Evolutionary conservation across 2,329 filamentous ascomycete species (phyloP), one percentile per base, ranked within the genome.

Genomic region (Zasmidium angulare): DNA sequence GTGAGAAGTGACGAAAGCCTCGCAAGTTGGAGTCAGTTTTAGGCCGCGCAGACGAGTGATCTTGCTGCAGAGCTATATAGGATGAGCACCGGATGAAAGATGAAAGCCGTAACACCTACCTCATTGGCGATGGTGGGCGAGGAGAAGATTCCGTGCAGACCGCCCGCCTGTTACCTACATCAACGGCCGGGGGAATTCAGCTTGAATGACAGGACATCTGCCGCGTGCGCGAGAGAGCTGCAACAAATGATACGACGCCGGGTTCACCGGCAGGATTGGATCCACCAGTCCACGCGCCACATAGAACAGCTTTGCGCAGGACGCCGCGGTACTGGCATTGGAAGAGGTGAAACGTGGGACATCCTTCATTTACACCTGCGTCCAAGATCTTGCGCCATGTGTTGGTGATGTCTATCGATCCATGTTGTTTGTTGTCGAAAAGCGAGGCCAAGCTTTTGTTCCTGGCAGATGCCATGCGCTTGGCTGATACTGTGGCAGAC

Each of bases 371-470:
- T 17, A 11, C 11, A 6, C 26, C 26, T 29, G 11, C 11, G 26
- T 11, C 11, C 26, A 29, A 29, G 6, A 29, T 29, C 26, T 29
- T 4, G 26, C 26, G 26, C 26, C 26, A 29, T 29, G 26, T 6
- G 26, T 4, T n/a, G 11, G 26, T 6, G 26, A 29, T 29, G 26
- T 29, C 6, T 29, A 29, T 29, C 11, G 26, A 4, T 29, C 26
- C 26, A 29, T 29, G 26, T 29, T 29, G 26, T 3, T 10, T 43
- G 36, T 19, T 43, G 6, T 43, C 36, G 36, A 43, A 43, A 19
- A 43, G n/a, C 29, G 31, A 51, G 43, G 46, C 50, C 31, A 48
- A 49, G 51, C 46, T 47, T 55, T 24, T 2, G 40, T 55, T 23
- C 40, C 53, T 48, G 53, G 46, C 53, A 52, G 26, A 48, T 21